These are phyloP conservation scores for Pichiaceae sp. DNA, from an alignment of 1,139 yeast species.

Conservation along the genomic window DNA sequence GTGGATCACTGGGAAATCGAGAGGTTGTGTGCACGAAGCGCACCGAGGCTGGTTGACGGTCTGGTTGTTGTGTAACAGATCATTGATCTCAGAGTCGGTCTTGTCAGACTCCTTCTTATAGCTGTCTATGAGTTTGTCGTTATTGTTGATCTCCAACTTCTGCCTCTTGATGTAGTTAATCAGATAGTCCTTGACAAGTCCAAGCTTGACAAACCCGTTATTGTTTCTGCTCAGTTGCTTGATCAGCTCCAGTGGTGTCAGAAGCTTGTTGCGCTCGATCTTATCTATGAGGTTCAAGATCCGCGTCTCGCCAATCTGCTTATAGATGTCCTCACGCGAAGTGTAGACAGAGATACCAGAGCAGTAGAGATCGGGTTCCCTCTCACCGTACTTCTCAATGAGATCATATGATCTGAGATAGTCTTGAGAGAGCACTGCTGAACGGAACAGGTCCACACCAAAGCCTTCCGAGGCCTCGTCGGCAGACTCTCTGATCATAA, in stretches of 20 bases:
- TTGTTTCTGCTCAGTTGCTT: constrained; percentile 58
- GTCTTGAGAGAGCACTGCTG: constrained; percentile 52
- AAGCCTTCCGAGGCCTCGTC: constrained; percentile 30
- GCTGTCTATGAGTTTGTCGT: constrained; percentile 55
- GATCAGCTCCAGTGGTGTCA: constrained; percentile 72
- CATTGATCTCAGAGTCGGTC: constrained; percentile 45
- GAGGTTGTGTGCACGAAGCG: constrained; percentile 54
- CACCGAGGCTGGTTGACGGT: constrained; percentile 38
- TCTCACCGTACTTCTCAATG: constrained; percentile 50
- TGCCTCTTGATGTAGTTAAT: constrained; percentile 54
- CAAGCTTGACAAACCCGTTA: constrained; percentile 52
- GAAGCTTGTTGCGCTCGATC: constrained; percentile 43
- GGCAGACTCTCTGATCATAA: constrained; percentile 25
- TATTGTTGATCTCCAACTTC: constrained; percentile 59
- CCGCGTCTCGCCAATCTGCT: constrained; percentile 44
- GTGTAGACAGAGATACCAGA: constrained; percentile 59
- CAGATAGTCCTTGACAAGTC: constrained; percentile 63
- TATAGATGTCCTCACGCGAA: constrained; percentile 46
- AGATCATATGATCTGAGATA: constrained; percentile 48
- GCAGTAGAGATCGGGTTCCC: constrained; percentile 58
- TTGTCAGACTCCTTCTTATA: constrained; percentile 61
- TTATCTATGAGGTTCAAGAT: constrained; percentile 43
- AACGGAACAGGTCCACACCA: constrained; percentile 59
- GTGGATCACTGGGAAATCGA: constrained; percentile 77
- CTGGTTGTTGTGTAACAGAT: constrained; percentile 29